Evolutionary conservation across 169 alveolate species (phyloP), one percentile per base, ranked within the genome.

Genomic region (Cryptosporidium sp.): DNA sequence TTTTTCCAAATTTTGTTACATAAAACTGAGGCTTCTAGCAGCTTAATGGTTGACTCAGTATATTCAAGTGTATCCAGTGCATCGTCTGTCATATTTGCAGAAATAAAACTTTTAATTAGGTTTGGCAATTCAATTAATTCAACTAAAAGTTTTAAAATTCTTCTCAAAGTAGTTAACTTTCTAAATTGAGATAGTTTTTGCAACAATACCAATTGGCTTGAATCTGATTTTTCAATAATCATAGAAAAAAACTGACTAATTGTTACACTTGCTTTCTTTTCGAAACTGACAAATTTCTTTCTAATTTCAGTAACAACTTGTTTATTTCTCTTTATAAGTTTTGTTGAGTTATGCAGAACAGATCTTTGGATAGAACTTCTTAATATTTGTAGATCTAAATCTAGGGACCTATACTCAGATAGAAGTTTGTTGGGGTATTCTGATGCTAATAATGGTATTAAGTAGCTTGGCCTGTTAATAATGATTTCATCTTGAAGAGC

Each of bases 11-110:
- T 21, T 26, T 35, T 29, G 10, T 37, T 59, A 26, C 12, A 59
- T 12, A 33, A 41, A 39, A 80, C 23, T n/a, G 73, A 62, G 3
- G 68, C 69, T 39, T 65, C 80, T 8, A 80, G 16, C 1, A 80
- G 9, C 39, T 80, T 80, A 26, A 80, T 62, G 1, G 69, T 43
- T n/a, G 89, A 80, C 41, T 62, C 74, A 16, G 51, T 61, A 80
- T 80, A 80, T 80, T 80, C 89, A 4, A 80, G 67, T 3, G 89
- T 70, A 26, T 80, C 65, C 62, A 80, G 18, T 14, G 89, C 89
- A n/a, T 80, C 89, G 39, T 80, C 89, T 33, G 41, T 62, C 89
- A 80, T 80, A 45, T 65, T 80, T 26, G 89, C 26, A 43, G 55
- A 45, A 21, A 80, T 48, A 41, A 80, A 41, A 5, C 55, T 41